Base-by-base conservation (phyloP, 2,329 filamentous ascomycete species). In the Fusarium caatingaense region DNA sequence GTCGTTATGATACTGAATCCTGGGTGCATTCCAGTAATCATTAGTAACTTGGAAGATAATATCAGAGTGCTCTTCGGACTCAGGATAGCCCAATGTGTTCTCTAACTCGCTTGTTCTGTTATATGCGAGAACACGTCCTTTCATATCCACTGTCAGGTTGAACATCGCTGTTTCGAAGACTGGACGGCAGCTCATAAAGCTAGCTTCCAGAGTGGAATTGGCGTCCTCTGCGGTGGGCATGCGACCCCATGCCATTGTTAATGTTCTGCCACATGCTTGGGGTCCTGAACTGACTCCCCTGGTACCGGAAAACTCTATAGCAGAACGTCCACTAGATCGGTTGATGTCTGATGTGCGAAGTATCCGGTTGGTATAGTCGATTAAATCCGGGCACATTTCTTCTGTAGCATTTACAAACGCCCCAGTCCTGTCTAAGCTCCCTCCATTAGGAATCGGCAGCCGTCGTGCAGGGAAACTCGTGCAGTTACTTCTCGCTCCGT, bases 161-260 rank as follows among this genome's bases (percentile, higher is more conserved):
- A 83, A 82, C 47, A 76, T 69, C 1, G 76, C 78, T 0, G 78
- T 79, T n/a, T 75, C 50, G 3, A 81, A 75, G 0, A 66, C n/a
- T 0, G 79, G 76, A 0, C 37, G 28, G 27, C 80, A 81, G 0
- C 67, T n/a, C 1, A 73, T 41, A 8, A 76, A 74, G 18, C 60
- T 72, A 0, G 69, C 68, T 1, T 76, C 37, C 2, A 76, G 27
- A 0, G 65, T 72, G 1, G 18, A 49, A 16, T 74, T 74, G 2
- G 58, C 2, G 1, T 76, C 20, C 3, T 61, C 3, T 0, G 34
- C 59, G 0, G 64, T 16, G 2, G 37, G 6, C 2, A 50, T 68
- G 8, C 78, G 60, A 0, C 27, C 72, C 76, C 77, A 79, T 3
- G 68, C 73, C 5, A 78, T 30, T 0, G 64, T 56, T 6, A 78